Conservation (phyloP, 2,329 filamentous ascomycete species). For the Pseudocercospora crystallina region DNA sequence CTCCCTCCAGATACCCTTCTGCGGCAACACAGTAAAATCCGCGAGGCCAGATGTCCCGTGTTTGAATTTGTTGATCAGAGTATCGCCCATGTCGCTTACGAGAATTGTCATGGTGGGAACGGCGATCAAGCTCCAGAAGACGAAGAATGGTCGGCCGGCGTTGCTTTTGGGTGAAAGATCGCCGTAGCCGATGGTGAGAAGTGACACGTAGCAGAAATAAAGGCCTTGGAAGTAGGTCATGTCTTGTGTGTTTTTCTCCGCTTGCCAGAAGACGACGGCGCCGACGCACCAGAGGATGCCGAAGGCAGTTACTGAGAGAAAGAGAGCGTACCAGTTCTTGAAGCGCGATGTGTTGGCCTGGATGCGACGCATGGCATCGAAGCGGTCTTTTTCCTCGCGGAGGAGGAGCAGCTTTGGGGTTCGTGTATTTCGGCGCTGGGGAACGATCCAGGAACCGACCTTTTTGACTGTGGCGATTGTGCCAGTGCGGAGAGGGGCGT, state of each 20-base stretch:
- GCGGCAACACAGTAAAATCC: slow-evolving; percentile 66
- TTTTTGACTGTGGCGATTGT: slow-evolving; percentile 18
- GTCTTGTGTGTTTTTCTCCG: slow-evolving; percentile 53
- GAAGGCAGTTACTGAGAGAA: slow-evolving; percentile 67
- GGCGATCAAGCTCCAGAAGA: slow-evolving; percentile 87
- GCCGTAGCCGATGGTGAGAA: slow-evolving; percentile 86
- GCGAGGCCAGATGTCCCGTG: slow-evolving; percentile 60
- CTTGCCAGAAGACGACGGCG: slow-evolving; percentile 69
- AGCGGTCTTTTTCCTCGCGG: slow-evolving; percentile 49
- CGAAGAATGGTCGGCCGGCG: slow-evolving; percentile 78
- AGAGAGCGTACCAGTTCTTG: slow-evolving; percentile 72
- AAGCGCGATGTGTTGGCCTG: slow-evolving; percentile 64
- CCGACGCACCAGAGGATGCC: slow-evolving; percentile 76
- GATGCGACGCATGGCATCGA: slow-evolving; percentile 66
- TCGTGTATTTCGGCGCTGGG: slow-evolving; percentile 19
- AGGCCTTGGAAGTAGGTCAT: slow-evolving; percentile 77
- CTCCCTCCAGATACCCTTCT: slow-evolving; percentile 55
- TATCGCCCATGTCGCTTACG: slow-evolving; percentile 80
- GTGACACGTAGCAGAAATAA: slow-evolving; percentile 81
- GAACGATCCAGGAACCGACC: slow-evolving; percentile 20
- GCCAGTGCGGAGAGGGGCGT: background rate
- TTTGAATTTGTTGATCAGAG: slow-evolving; percentile 68
- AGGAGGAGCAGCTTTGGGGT: slow-evolving; percentile 56
- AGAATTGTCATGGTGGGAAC: slow-evolving; percentile 86
- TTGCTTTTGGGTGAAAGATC: slow-evolving; percentile 76